These are phyloP conservation scores for Penicillium lagena DNA, from an alignment of 495 filamentous ascomycete species.

Conservation along the genomic window DNA sequence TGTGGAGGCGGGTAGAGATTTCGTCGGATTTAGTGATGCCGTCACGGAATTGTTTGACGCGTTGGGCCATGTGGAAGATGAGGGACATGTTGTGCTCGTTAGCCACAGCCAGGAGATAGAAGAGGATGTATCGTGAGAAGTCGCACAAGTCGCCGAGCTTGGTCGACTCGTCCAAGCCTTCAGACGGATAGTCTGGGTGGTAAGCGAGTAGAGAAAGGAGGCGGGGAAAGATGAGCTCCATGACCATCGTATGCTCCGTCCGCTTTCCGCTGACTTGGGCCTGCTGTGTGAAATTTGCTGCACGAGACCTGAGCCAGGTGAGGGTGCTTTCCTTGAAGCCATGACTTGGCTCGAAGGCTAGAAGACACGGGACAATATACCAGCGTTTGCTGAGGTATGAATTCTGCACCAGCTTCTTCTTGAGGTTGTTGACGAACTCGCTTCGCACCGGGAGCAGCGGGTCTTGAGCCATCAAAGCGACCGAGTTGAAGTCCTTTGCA, in stretches of 20 bases:
- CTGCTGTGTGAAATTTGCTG: constrained; percentile 38
- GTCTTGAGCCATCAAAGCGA: constrained; percentile 78
- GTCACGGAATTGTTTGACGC: constrained; percentile 85
- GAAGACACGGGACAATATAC: constrained; percentile 81
- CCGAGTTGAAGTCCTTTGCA: constrained; percentile 66
- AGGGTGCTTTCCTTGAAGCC: constrained; percentile 64
- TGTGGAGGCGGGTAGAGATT: constrained; percentile 56
- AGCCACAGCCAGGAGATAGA: constrained; percentile 77
- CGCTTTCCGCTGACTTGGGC: constrained; percentile 31
- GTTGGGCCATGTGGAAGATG: constrained; percentile 88
- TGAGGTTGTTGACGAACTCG: constrained; percentile 74
- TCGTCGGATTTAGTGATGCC: constrained; percentile 56
- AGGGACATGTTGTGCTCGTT: constrained; percentile 80
- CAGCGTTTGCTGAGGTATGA: constrained; percentile 52
- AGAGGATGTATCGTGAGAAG: constrained; percentile 79
- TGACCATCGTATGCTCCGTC: constrained; percentile 48
- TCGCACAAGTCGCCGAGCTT: constrained; percentile 66
- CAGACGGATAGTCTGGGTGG: constrained; percentile 77
- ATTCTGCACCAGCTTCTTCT: constrained; percentile 66
- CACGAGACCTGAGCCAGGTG: constrained; percentile 84
- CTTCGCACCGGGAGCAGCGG: constrained; percentile 62
- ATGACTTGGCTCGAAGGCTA: constrained; percentile 77
- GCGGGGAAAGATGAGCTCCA: constrained; percentile 82
- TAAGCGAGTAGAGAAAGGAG: constrained; percentile 85
- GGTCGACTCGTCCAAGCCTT: constrained; percentile 38